These are phyloP conservation scores for Pythium phragmiticola DNA, from an alignment of 352 stramenopile genomes.

Conservation along the genomic window DNA sequence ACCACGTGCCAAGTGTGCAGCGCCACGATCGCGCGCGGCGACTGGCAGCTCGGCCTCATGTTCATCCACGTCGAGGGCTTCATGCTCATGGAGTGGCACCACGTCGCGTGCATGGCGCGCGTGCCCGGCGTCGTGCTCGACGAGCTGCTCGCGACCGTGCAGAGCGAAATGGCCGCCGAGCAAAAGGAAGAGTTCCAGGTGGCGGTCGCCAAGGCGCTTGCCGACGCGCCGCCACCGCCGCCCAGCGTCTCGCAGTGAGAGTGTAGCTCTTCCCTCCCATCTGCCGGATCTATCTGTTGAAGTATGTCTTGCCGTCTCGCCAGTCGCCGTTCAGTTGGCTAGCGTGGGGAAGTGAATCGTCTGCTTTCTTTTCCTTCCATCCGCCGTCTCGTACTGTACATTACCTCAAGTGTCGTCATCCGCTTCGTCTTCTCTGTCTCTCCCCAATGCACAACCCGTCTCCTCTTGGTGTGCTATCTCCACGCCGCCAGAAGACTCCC, in stretches of 20 bases:
- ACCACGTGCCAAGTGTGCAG: conserved; percentile 79
- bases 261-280: not conserved
- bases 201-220: conserved; percentile 19
- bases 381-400: not conserved
- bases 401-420: conserved; percentile 4
- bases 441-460: not conserved
- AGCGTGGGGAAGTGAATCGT: conserved; percentile 1
- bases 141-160: conserved; percentile 56
- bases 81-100: conserved; percentile 88
- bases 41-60: conserved; percentile 81
- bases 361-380: not conserved
- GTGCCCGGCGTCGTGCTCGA: conserved; percentile 50
- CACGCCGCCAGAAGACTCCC: not conserved
- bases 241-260: conserved; percentile 22
- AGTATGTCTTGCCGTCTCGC: conserved; percentile 7
- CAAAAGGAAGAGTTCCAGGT: conserved; percentile 57
- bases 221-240: conserved; percentile 7
- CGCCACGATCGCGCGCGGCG: conserved; percentile 52
- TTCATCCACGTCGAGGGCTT: conserved; percentile 85
- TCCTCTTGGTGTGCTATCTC: not conserved
- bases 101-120: conserved; percentile 56
- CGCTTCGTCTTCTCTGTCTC: not conserved
- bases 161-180: conserved; percentile 58
- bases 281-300: conserved; percentile 2
- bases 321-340: not conserved